These are phyloP conservation scores for Durio zibethinus DNA, from an alignment of 345 rosid genomes.

Conservation along the genomic window DNA sequence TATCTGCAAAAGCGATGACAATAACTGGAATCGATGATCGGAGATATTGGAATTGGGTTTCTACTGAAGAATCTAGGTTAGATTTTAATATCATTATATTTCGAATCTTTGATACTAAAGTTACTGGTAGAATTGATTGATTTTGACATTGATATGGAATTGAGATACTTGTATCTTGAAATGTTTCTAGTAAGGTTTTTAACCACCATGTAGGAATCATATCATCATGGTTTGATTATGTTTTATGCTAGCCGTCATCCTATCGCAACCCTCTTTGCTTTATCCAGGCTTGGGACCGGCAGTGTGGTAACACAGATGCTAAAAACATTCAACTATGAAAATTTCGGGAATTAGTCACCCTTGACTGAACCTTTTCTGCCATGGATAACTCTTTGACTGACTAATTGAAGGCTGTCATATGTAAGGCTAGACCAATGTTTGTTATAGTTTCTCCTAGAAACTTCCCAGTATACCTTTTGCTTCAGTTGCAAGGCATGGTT, in stretches of 20 bases:
- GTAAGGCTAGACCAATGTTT: background rate
- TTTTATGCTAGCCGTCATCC: too few relatives aligned
- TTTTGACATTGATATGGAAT: constrained; percentile 3
- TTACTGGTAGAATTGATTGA: constrained; percentile 4
- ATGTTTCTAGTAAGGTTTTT: background rate
- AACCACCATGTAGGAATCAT: background rate
- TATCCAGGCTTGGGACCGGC: too few relatives aligned
- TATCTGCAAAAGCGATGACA: constrained; percentile 83
- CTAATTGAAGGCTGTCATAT: background rate
- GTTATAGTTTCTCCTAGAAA: background rate
- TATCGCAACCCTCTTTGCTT: too few relatives aligned
- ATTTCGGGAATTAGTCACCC: background rate
- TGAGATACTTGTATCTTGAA: background rate
- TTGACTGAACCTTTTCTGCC: background rate
- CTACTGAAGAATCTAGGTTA: constrained; percentile 94
- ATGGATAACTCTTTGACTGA: background rate
- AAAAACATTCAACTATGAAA: background rate
- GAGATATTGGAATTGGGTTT: constrained; percentile 94
- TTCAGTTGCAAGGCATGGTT: background rate
- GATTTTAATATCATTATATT: background rate
- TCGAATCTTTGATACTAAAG: background rate
- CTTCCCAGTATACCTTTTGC: background rate
- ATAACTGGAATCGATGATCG: constrained; percentile 96
- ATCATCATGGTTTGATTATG: too few relatives aligned
- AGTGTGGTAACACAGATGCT: too few relatives aligned